A percentile compares a stretch with the other conserved stretches of the same genome.
These are phyloP conservation scores for Calycina herbarum DNA, from an alignment of 2,329 filamentous ascomycete species.

Conservation along the genomic window DNA sequence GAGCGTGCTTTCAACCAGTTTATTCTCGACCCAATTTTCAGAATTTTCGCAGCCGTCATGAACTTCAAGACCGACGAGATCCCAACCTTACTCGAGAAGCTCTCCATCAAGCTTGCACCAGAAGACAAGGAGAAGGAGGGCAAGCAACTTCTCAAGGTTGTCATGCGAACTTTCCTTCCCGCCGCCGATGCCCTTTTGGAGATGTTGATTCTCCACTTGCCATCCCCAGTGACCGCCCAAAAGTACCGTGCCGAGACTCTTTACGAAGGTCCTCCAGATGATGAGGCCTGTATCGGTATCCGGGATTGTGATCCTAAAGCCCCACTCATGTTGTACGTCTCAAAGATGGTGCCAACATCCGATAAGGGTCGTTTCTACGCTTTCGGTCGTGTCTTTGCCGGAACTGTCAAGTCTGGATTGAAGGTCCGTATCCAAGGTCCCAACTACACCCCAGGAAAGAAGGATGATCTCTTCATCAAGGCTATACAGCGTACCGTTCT, in stretches of 20 bases:
- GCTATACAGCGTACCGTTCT: constrained; percentile 99
- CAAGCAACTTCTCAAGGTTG: constrained; percentile 95
- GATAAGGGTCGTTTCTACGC: constrained; percentile 99
- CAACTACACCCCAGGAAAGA: constrained; percentile 97
- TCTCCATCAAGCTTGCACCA: constrained; percentile 82
- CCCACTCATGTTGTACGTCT: constrained; percentile 99
- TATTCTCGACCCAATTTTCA: constrained; percentile 99
- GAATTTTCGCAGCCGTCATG: constrained; percentile 94
- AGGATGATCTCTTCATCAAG: constrained; percentile 99
- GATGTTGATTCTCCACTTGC: constrained; percentile 99
- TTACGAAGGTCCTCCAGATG: constrained; percentile 95
- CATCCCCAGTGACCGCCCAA: constrained; percentile 93
- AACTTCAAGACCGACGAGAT: constrained; percentile 98
- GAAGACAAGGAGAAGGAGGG: constrained; percentile 94
- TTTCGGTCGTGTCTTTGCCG: constrained; percentile 99
- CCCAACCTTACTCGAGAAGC: constrained; percentile 80
- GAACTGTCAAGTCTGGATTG: constrained; percentile 95
- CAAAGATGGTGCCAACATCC: constrained; percentile 99
- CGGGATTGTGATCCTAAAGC: constrained; percentile 97
- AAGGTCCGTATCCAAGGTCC: constrained; percentile 99
- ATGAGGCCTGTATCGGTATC: constrained; percentile 92
- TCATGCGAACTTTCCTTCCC: constrained; percentile 99
- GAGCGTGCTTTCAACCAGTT: constrained; percentile 99
- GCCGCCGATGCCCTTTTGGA: constrained; percentile 97
- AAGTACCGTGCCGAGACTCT: constrained; percentile 97